Percentiles rank a stretch among this genome's conserved stretches.
These are phyloP conservation scores for Delonix regia DNA, from an alignment of 306 rosid genomes.

Conservation along the genomic window DNA sequence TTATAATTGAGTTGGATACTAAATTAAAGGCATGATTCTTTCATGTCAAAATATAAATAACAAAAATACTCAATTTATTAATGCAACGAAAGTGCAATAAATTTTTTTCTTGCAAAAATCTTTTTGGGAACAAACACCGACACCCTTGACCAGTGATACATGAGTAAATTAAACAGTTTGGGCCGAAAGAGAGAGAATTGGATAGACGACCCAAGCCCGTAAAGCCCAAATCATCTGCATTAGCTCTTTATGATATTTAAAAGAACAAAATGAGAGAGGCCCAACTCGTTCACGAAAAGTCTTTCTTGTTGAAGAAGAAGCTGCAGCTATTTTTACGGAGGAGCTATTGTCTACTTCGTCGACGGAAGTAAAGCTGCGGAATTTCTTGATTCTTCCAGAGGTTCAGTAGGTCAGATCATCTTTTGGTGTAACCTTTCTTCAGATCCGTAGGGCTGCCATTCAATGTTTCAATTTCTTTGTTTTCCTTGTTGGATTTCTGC, in stretches of 20 bases:
- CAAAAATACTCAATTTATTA: too few species aligned
- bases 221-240: too few species aligned
- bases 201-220: neutral
- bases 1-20: too few species aligned
- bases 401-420: neutral
- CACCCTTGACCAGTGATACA: too few species aligned
- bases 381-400: neutral
- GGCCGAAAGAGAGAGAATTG: neutral
- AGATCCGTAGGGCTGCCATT: neutral
- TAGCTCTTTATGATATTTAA: too few species aligned
- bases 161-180: neutral
- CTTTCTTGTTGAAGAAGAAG: slow-evolving; percentile 7
- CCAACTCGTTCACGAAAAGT: neutral
- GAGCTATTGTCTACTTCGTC: neutral
- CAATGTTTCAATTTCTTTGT: neutral
- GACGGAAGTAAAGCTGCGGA: neutral
- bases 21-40: too few species aligned
- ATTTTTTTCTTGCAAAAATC: neutral
- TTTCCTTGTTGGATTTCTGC: neutral
- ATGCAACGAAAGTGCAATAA: too few species aligned
- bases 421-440: neutral
- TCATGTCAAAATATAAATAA: too few species aligned
- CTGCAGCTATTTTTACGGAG: neutral
- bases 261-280: too few species aligned
- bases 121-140: too few species aligned